Evolutionary conservation across 495 filamentous ascomycete species (phyloP).

Genomic region (Hypoxylon intermedium): DNA sequence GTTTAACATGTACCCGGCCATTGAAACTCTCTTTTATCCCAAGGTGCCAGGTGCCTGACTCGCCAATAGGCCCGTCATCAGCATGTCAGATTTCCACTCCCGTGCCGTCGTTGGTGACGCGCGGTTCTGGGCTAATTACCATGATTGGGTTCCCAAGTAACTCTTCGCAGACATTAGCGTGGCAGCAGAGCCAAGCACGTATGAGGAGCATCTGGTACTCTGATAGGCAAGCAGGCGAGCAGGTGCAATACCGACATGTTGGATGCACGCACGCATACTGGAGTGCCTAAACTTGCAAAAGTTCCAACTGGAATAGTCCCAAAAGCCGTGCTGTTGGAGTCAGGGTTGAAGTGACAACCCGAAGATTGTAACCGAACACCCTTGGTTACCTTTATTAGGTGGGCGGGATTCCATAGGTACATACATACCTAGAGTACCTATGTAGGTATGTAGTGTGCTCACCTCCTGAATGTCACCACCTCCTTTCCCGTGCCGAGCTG

Average conservation of each 20-base stretch:
- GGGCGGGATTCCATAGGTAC: conserved; percentile 3
- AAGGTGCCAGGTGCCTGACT: conserved; percentile 18
- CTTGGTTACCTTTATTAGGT: not conserved
- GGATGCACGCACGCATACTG: conserved; percentile 11
- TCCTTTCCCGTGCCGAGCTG: not conserved
- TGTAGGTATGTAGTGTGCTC: not conserved
- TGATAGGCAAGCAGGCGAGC: not conserved
- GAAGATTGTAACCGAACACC: conserved; percentile 16
- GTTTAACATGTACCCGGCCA: not conserved
- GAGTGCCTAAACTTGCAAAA: conserved; percentile 24
- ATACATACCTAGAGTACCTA: not conserved
- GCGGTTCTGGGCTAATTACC: conserved; percentile 27
- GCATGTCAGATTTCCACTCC: conserved; percentile 37
- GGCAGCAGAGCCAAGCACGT: conserved; percentile 24
- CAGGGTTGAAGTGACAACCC: conserved; percentile 22
- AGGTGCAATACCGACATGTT: conserved; percentile 5
- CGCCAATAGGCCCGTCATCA: conserved; percentile 34
- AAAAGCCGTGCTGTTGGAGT: conserved; percentile 15
- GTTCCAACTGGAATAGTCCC: conserved; percentile 20
- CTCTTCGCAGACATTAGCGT: conserved; percentile 32
- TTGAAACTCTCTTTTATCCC: conserved; percentile 18
- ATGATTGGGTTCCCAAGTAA: conserved; percentile 38
- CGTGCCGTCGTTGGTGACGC: conserved; percentile 33
- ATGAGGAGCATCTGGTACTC: too few relatives aligned
- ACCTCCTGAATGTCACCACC: not conserved